Base-by-base conservation (phyloP, 163 green algal genomes). In the Chlorella variabilis region DNA sequence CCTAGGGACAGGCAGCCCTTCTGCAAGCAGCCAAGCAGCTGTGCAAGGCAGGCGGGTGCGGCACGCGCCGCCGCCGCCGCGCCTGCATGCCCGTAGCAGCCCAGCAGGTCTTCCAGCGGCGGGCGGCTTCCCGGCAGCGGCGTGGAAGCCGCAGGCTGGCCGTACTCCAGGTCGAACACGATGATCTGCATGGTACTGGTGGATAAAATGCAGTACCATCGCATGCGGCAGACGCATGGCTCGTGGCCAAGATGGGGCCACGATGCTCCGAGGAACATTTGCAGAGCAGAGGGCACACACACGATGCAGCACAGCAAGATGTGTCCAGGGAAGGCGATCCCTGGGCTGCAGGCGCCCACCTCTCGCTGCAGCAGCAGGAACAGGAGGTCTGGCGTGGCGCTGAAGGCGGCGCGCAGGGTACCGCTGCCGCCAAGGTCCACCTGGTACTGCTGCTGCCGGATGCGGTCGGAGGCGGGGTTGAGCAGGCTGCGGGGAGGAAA, bases 131-230 rank as follows among this genome's bases (percentile, higher is more conserved):
- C 67, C 0, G 87, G 81, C 78, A 95, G 81, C 1, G 73, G 49
- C 3, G 76, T 91, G n/a, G 84, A 89, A 0, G 87, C 88, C 0
- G 91, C 89, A 25, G 93, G 92, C 66, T 88, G 75, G 21, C 90
- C 91, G 71, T 94, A 89, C 76, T 96, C 92, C 58, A 95, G 66
- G 75, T 97, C 93, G 78, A 96, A 97, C 36, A 96, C 80, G 31
- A 96, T 88, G 41, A 96, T 84, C 89, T 97, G 89, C 68, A 54
- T 63, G 54, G 54, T 63, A 15, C 18, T 29, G 23, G 23, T 63
- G 23, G 18, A 33, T 9, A 11, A n/a, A 63, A n/a, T 63, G 11
- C 45, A 54, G 11, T 23, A 54, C 11, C 15, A 54, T 11, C 45
- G 15, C 45, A 54, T 15, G 11, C 11, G 45, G 11, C 15, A 23